These are phyloP conservation scores for Metroxylon sagu DNA, from an alignment of 176 grass and related monocot species.

Conservation along the genomic window DNA sequence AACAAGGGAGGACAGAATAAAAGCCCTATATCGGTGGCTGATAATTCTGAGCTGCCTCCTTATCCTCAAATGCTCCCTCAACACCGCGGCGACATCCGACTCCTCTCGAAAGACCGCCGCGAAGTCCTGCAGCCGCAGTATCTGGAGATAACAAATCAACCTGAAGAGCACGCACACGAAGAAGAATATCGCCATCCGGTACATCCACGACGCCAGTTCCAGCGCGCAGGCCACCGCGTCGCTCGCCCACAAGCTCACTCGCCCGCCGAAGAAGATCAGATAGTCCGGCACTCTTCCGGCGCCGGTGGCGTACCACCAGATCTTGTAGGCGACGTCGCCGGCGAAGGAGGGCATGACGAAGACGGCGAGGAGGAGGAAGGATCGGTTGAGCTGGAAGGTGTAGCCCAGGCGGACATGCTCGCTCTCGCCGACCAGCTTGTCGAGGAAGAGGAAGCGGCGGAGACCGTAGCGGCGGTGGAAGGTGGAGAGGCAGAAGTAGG, in stretches of 20 bases:
- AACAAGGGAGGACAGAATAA: conserved; percentile 62
- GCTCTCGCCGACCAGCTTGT: conserved; percentile 3
- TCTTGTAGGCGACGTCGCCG: neutral
- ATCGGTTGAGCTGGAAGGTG: neutral
- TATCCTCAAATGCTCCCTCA: conserved; percentile 53
- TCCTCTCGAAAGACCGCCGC: conserved; percentile 43
- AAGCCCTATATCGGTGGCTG: conserved; percentile 65
- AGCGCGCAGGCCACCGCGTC: conserved; percentile 28
- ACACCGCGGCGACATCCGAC: conserved; percentile 48
- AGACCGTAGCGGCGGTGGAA: conserved; percentile 9
- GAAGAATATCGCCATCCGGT: conserved; percentile 65
- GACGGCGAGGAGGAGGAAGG: neutral
- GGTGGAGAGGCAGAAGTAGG: conserved; percentile 5
- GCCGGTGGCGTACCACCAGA: neutral
- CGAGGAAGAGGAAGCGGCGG: conserved; percentile 20
- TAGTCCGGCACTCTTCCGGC: neutral
- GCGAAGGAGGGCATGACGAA: neutral
- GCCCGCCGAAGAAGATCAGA: too few relatives aligned
- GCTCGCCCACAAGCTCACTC: too few relatives aligned
- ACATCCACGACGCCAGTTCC: conserved; percentile 61
- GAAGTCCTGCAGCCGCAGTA: conserved; percentile 88
- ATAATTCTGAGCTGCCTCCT: conserved; percentile 57
- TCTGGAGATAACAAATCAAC: conserved; percentile 70
- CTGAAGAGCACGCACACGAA: conserved; percentile 68
- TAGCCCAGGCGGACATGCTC: neutral